Evolutionary conservation across 331 rosid genomes (phyloP), one percentile per base, ranked within the genome.

Genomic region (Quercus phellos): DNA sequence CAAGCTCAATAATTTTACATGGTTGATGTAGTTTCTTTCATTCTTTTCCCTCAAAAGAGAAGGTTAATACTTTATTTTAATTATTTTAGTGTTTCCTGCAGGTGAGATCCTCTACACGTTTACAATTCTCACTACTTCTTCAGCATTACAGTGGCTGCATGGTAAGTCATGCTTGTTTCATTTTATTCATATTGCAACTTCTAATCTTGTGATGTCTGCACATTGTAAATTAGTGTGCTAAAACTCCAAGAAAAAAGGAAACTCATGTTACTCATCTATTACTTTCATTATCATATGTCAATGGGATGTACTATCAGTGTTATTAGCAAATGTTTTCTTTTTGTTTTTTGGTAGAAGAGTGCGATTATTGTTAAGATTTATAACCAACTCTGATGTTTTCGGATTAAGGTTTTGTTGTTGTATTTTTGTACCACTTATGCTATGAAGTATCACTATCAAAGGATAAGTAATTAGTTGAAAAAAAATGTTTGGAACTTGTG

Each of bases 131-230:
- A 92, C 98, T 0, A 85, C 93, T 72, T 91, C 96, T 73, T 83
- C 96, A 73, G 85, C 97, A 71, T 84, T 94, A 72, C 81, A 77
- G 81, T 91, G 98, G 97, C 79, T 94, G 85, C 99, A 90, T 82
- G 97, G 97, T 92, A 78, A 87, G 94, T 85, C 71, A 42, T 73
- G 60, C 76, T 74, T 70, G n/a, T 29, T 78, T 75, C 29, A 17
- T 16, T 77, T 53, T 16, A 63, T 72, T 8, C 58, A 42, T 35
- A 21, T 14, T 53, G 16, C 21, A 0, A 74, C 14, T 14, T 46
- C 66, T 8, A 74, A 59, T 46, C 29, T 19, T 66, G 21, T 38
- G 10, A 4, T 26, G 67, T 59, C 32, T 10, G 3, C 17, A 59
- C 26, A 10, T 24, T 59, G 12, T 29, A 10, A 10, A 10, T 30